Evolutionary conservation across 192 early-diverging fungal species (phyloP), one percentile per base, ranked within the genome.

Genomic region (Phlyctochytrium bullatum): DNA sequence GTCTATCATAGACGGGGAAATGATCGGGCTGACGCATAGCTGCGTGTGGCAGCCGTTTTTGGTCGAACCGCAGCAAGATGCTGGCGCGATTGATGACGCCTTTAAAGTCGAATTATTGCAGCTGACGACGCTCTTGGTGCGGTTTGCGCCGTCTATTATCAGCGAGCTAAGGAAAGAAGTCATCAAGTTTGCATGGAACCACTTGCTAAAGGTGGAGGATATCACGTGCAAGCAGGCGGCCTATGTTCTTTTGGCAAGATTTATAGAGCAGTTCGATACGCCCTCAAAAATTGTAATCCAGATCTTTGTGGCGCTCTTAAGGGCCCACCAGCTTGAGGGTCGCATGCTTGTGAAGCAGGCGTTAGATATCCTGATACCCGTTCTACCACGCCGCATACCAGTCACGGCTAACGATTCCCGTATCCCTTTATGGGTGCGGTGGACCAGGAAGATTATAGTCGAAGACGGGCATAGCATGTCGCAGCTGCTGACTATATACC

Each of bases 141-240:
- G 94, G 65, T 87, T 90, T 69, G 90, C 90, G 0, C 88, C 91
- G 1, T 66, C 80, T n/a, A 75, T 89, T 1, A 85, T 96, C 47
- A 86, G 84, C 14, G 92, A 95, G 60, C 73, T 81, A 35, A 54
- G 35, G 34, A 71, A 64, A 40, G 93, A 96, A 61, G 88, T 97
- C 23, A 96, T 97, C 70, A 94, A 93, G 71, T 97, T 95, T 80
- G 93, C 90, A 80, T 29, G 69, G 61, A 69, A 69, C 35, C 68
- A 69, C 29, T 30, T 62, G 6, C 25, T 57, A 25, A 78, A 87
- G 71, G 73, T 80, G 23, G 96, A 98, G 66, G 98, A 99, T 54
- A 83, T 93, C 17, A 96, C 92, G 34, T 91, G 91, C 78, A 98
- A 98, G 66, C 93, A 98, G 67, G 89, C 96, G 0, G 90, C 96